These are phyloP conservation scores for Hypoxylon sp. DNA, from an alignment of 2,329 filamentous ascomycete genomes.

Conservation along the genomic window DNA sequence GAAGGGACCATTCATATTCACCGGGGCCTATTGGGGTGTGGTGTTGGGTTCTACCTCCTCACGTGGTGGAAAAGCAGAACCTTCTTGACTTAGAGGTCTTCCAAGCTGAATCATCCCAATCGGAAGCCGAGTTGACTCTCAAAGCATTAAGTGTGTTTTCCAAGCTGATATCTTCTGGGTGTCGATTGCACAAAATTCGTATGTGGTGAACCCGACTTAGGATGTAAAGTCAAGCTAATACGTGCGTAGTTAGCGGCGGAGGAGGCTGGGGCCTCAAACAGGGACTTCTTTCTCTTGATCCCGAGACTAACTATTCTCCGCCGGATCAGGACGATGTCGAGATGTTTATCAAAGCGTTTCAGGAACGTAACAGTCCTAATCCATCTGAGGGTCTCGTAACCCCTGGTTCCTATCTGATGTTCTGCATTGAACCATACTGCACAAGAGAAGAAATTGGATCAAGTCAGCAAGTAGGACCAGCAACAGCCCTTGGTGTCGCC, in stretches of 20 bases:
- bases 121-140: conserved; percentile 48
- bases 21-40: conserved; percentile 72
- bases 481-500: conserved; percentile 47
- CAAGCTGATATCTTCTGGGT: conserved; percentile 57
- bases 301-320: conserved; percentile 68
- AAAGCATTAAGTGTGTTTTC: conserved; percentile 51
- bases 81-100: conserved; percentile 46
- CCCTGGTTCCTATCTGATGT: conserved; percentile 75
- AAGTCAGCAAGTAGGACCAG: conserved; percentile 28
- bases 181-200: conserved; percentile 63
- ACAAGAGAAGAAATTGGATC: conserved; percentile 31
- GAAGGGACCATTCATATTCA: conserved; percentile 45
- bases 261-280: conserved; percentile 88
- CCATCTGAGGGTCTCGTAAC: conserved; percentile 69
- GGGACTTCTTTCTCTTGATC: conserved; percentile 82
- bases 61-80: conserved; percentile 43
- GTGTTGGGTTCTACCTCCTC: conserved; percentile 74
- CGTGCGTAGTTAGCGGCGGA: conserved; percentile 76
- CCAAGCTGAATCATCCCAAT: conserved; percentile 40
- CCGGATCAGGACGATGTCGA: conserved; percentile 66
- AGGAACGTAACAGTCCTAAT: conserved; percentile 50
- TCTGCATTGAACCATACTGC: conserved; percentile 64
- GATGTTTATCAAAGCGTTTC: conserved; percentile 65
- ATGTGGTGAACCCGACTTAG: conserved; percentile 47
- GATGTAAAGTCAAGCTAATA: conserved; percentile 42